A percentile compares a stretch with the other conserved stretches of the same genome.
These are phyloP conservation scores for Mortierella sp. DNA, from an alignment of 371 early-diverging fungal species.

Conservation along the genomic window DNA sequence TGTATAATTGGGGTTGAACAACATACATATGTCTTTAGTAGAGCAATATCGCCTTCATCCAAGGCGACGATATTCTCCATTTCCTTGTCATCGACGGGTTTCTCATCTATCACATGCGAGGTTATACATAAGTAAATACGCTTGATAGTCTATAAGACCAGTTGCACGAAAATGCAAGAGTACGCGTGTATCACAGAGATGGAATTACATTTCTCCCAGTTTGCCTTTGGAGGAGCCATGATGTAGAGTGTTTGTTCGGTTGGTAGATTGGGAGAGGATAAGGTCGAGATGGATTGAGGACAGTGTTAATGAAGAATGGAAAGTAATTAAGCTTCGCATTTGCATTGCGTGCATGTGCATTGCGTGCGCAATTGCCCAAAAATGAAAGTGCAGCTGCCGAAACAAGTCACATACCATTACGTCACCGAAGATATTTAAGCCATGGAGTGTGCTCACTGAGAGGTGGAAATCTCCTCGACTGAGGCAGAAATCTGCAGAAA, in stretches of 20 bases:
- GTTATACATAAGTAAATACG: too few species aligned
- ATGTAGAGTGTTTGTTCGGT: constrained; percentile 71
- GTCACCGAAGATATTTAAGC: too few species aligned
- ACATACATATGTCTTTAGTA: constrained; percentile 91
- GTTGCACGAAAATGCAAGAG: neutral
- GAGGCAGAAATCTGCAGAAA: too few species aligned
- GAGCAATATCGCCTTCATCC: constrained; percentile 97
- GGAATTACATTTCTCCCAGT: constrained; percentile 96
- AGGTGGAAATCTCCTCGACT: too few species aligned
- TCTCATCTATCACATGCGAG: constrained; percentile 73
- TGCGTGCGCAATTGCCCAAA: constrained; percentile 98
- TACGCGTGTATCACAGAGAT: neutral
- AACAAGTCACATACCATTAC: too few species aligned
- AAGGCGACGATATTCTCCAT: constrained; percentile 95
- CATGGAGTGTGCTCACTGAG: too few species aligned
- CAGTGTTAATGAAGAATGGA: neutral
- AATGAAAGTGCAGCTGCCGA: neutral
- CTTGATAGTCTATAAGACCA: too few species aligned
- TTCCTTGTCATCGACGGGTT: constrained; percentile 81
- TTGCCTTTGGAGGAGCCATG: constrained; percentile 74
- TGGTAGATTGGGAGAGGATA: constrained; percentile 65
- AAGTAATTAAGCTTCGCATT: constrained; percentile 21
- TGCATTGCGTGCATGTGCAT: constrained; percentile 86
- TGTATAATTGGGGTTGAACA: neutral
- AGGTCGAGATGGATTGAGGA: constrained; percentile 30